phyloP scores from a whole-genome alignment of 169 alveolate species.

The Besnoitia besnoiti region DNA sequence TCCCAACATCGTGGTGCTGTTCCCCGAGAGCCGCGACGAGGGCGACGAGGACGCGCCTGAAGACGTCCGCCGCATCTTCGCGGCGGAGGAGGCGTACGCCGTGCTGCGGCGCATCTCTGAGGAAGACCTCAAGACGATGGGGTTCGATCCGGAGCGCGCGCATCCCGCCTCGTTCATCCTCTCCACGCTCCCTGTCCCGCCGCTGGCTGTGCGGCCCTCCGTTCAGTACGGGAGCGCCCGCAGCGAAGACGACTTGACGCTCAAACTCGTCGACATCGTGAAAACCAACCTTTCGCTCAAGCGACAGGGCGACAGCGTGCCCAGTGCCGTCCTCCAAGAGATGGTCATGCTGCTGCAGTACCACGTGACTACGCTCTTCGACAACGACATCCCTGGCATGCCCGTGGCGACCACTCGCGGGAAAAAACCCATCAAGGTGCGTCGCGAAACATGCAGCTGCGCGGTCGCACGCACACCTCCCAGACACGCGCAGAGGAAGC shows the following conservation, averaged over 20 bases:
- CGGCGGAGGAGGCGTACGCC: constrained; percentile 90
- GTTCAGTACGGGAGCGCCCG: constrained; percentile 93
- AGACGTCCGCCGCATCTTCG: constrained; percentile 61
- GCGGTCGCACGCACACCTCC: too few relatives aligned
- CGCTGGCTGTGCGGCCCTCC: constrained; percentile 99
- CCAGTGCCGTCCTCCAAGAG: constrained; percentile 92
- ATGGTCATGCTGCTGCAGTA: constrained; percentile 92
- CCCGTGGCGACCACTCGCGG: constrained; percentile 96
- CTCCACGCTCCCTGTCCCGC: constrained; percentile 97
- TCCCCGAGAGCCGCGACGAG: constrained; percentile 80
- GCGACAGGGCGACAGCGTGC: constrained; percentile 89
- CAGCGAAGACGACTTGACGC: constrained; percentile 98
- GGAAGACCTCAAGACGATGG: constrained; percentile 89
- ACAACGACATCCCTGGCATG: constrained; percentile 97
- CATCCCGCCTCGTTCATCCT: constrained; percentile 97
- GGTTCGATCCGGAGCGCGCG: constrained; percentile 93
- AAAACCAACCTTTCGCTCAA: constrained; percentile 90
- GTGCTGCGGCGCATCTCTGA: constrained; percentile 89
- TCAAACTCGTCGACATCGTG: constrained; percentile 95
- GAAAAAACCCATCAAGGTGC: constrained; percentile 94
- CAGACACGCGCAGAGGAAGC: too few relatives aligned
- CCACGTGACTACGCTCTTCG: constrained; percentile 96
- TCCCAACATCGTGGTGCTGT: constrained; percentile 85
- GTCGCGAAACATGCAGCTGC: too few relatives aligned
- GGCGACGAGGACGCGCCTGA: constrained; percentile 83